Base-by-base conservation (phyloP, 768 basidiomycete species). In the Gyrodon lividus region DNA sequence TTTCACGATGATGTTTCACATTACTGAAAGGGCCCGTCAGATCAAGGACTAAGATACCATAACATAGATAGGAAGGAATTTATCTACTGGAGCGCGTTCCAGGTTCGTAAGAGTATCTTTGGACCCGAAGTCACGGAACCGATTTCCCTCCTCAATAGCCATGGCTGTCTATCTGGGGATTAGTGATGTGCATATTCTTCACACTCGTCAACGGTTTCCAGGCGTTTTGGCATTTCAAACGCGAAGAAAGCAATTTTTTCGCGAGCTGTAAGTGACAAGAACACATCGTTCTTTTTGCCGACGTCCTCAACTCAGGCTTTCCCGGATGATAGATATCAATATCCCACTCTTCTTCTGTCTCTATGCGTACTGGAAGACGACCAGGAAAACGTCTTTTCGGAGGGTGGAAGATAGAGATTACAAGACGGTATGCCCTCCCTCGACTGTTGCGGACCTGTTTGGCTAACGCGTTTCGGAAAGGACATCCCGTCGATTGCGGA, bases 391-490 rank as follows among this genome's bases (percentile, higher is more conserved):
- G 3, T 22, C 30, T 37, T 4, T 72, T 38, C 84, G 84, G 84
- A 77, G 74, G 52, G 73, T 80, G 2, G 50, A 73, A 20, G 82
- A 87, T 59, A 88, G 86, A 84, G 86, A 87, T 65, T 83, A 86
- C 51, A 77, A 80, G 46, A 85, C 84, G 13, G 83, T 81, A 47
- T 53, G 78, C 70, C 45, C 16, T 43, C n/a, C 16, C 16, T 37
- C 35, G n/a, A 6, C 16, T 6, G 16, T 4, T 37, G 4, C 16
- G 16, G 16, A 37, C 17, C 1, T 37, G 16, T 6, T 7, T 37
- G 14, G 35, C 35, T 37, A 39, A 23, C 13, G n/a, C 26, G 34
- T 24, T 26, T 14, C 13, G 37, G 20, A n/a, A 56, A 83, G 80
- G 84, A 83, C 50, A 84, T 88, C 53, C 86, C 86, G 3, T 75